Evolutionary conservation across 108 stramenopile species (phyloP).

Genomic region (Asterionellopsis glacialis): DNA sequence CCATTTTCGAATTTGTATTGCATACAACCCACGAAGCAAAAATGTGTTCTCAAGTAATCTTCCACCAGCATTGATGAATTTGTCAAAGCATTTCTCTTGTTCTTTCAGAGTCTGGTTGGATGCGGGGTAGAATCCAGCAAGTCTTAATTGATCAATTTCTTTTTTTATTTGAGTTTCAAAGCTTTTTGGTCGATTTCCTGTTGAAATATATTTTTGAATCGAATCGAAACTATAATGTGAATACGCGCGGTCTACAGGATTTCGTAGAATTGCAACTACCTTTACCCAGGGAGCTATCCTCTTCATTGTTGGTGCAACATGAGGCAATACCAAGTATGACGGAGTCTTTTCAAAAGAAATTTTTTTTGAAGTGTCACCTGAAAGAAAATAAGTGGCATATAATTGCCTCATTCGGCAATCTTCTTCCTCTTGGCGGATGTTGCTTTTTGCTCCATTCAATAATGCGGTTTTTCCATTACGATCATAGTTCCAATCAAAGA

Average conservation of each 20-base stretch:
- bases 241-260: slow-evolving; percentile 4
- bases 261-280: slow-evolving; percentile 2
- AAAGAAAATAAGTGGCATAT: not conserved
- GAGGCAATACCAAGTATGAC: not conserved
- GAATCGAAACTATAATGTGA: not conserved
- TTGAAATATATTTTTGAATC: not conserved
- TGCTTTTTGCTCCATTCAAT: too few species aligned
- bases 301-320: not conserved
- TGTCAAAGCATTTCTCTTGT: slow-evolving; percentile 41
- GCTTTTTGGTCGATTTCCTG: not conserved
- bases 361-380: not conserved
- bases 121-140: slow-evolving; percentile 41
- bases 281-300: slow-evolving; percentile 2
- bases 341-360: slow-evolving; percentile 8
- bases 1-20: slow-evolving; percentile 84
- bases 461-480: too few species aligned
- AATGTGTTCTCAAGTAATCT: slow-evolving; percentile 51
- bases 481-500: not conserved
- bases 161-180: slow-evolving; percentile 34
- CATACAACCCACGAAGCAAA: slow-evolving; percentile 81
- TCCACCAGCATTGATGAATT: not conserved
- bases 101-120: slow-evolving; percentile 40
- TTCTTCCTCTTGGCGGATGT: not conserved
- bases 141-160: slow-evolving; percentile 58
- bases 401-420: slow-evolving; percentile 1